Evolutionary conservation across 2,329 filamentous ascomycete species (phyloP).

Genomic region (Cyphellophora europaea): DNA sequence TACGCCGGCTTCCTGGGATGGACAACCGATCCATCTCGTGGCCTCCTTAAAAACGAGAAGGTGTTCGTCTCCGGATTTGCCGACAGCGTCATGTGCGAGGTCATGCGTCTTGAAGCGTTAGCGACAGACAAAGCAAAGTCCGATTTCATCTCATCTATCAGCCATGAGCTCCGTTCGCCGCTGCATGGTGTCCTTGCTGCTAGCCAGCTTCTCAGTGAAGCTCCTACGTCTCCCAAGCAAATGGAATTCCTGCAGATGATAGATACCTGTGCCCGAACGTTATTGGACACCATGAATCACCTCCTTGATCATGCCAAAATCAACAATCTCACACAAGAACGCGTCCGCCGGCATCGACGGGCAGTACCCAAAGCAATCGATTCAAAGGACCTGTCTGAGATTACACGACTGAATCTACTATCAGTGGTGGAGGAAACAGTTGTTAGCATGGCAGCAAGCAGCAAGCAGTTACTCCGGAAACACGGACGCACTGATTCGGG

Average conservation of each 20-base stretch:
- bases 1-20: too few relatives aligned
- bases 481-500: too few relatives aligned
- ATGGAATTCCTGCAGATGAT: constrained; percentile 26
- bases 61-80: constrained; percentile 21
- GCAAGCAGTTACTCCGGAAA: too few relatives aligned
- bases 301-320: constrained; percentile 35
- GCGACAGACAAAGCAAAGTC: constrained; percentile 25
- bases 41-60: too few relatives aligned
- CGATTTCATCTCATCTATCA: constrained; percentile 25
- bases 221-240: too few relatives aligned
- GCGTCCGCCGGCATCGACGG: too few relatives aligned
- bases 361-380: too few relatives aligned
- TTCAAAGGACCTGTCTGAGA: constrained; percentile 2
- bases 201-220: constrained; percentile 24
- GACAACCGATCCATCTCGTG: too few relatives aligned
- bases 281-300: constrained; percentile 33
- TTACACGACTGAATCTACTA: not conserved
- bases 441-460: too few relatives aligned
- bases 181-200: constrained; percentile 28
- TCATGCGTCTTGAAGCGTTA: constrained; percentile 26
- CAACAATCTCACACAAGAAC: constrained; percentile 26
- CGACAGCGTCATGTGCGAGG: constrained; percentile 31
- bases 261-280: constrained; percentile 30
- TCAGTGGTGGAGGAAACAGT: constrained; percentile 45
- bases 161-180: constrained; percentile 27